Evolutionary conservation across 1,284 basidiomycete genomes (phyloP).

Genomic region (Cryptococcus sp.): DNA sequence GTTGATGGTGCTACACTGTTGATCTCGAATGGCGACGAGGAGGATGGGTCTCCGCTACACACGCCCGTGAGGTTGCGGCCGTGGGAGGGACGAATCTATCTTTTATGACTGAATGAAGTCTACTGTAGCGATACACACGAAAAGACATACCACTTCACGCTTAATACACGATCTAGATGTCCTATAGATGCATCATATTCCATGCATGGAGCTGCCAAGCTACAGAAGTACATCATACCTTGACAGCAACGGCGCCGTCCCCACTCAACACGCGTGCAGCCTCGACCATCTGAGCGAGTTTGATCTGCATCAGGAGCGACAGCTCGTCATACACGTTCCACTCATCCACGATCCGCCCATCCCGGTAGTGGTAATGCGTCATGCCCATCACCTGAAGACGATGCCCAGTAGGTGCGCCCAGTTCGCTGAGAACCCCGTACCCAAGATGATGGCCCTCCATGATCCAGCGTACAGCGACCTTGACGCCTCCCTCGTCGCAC

Average conservation of each 20-base stretch:
- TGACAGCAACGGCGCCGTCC: too few species aligned
- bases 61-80: background rate
- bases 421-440: conserved; percentile 10
- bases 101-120: background rate
- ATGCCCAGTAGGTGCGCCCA: conserved; percentile 10
- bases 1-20: background rate
- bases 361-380: conserved; percentile 12
- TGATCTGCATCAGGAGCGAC: conserved; percentile 11
- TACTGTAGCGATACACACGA: too few species aligned
- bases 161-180: too few species aligned
- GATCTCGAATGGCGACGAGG: background rate
- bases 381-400: conserved; percentile 11
- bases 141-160: too few species aligned
- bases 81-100: background rate
- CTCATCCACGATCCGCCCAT: conserved; percentile 13
- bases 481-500: conserved; percentile 13
- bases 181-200: too few species aligned
- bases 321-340: conserved; percentile 16
- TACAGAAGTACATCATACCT: too few species aligned
- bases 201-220: too few species aligned
- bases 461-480: conserved; percentile 13
- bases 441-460: conserved; percentile 13
- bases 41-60: background rate
- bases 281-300: background rate
- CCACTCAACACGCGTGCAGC: too few species aligned